Base-by-base conservation (phyloP, 345 rosid species). In the Salix arbutifolia region DNA sequence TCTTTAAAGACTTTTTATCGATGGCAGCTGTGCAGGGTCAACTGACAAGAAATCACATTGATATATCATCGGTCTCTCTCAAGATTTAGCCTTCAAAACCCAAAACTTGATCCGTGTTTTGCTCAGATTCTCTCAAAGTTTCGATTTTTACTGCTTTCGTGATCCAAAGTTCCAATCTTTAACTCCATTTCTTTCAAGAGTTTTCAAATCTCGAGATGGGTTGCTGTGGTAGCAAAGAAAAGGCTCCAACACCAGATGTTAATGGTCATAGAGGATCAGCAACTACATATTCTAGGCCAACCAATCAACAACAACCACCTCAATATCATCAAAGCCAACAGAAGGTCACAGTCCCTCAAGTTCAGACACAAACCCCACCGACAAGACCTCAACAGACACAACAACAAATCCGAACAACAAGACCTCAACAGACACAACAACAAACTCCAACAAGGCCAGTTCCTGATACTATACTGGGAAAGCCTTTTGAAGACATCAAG, bases 401-500 rank as follows among this genome's bases (percentile, higher is more conserved):
- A 46, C 26, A 60, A 33, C 26, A 74, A 5, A 38, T 65, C 66
- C 69, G 67, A 5, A 67, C 50, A 12, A 37, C 73, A 35, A 71
- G 64, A 56, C 53, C 76, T 12, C 70, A 66, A 38, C 44, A 40
- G 44, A 40, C 44, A 40, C 44, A 40, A 9, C 44, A 40, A 40
- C 44, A 40, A 9, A 46, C 33, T 23, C 23, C 81, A n/a, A 75
- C 76, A 23, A 74, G 52, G 46, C 73, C 77, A 8, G 79, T 60
- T 13, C 83, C 64, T 76, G 89, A 86, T 5, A 81, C 89, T 13
- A 85, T 93, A 35, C 85, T 91, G n/a, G 97, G 89, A 0, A 89
- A 88, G 67, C 90, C 93, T 26, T 88, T 89, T 76, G 97, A 90
- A 38, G 95, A 93, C 72, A 78, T 93, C 72, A 90, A 62, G 82